Evolutionary conservation across 2,329 filamentous ascomycete species (phyloP).

Genomic region (Monilinia aucupariae): DNA sequence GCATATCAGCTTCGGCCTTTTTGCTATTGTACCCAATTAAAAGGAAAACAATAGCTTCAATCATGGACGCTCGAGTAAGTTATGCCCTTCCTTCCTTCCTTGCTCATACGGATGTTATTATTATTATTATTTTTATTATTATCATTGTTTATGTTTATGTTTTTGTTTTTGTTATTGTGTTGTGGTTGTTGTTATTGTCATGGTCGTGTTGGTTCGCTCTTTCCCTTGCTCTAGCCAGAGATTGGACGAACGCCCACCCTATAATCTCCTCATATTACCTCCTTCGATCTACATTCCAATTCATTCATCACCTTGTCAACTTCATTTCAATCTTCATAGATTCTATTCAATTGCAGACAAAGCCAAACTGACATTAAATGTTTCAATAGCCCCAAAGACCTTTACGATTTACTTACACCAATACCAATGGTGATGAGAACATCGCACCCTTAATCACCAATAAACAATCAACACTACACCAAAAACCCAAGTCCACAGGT

Average conservation of each 20-base stretch:
- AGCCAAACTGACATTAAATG: constrained; percentile 30
- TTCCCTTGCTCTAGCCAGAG: not conserved
- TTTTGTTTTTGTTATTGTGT: not conserved
- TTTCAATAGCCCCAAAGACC: constrained; percentile 62
- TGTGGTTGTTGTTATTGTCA: not conserved
- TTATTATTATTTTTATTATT: not conserved
- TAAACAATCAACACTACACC: constrained; percentile 56
- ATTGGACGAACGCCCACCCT: not conserved
- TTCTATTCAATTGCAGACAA: constrained; percentile 17
- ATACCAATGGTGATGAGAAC: constrained; percentile 67
- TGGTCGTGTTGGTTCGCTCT: not conserved
- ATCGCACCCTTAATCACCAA: constrained; percentile 44
- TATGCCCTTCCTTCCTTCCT: constrained; percentile 1
- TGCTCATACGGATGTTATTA: not conserved
- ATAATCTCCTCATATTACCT: constrained; percentile 16
- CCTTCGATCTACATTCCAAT: constrained; percentile 20
- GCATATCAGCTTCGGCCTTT: not conserved
- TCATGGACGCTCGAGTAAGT: constrained; percentile 42
- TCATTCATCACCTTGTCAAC: constrained; percentile 23
- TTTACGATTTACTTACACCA: constrained; percentile 51
- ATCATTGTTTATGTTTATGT: no score
- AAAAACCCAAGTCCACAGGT: constrained; percentile 76
- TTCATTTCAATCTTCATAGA: constrained; percentile 19
- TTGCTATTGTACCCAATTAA: not conserved
- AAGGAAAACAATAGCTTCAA: constrained; percentile 9